These are phyloP conservation scores for Acacia pycnantha DNA, from an alignment of 331 rosid species.

Conservation along the genomic window DNA sequence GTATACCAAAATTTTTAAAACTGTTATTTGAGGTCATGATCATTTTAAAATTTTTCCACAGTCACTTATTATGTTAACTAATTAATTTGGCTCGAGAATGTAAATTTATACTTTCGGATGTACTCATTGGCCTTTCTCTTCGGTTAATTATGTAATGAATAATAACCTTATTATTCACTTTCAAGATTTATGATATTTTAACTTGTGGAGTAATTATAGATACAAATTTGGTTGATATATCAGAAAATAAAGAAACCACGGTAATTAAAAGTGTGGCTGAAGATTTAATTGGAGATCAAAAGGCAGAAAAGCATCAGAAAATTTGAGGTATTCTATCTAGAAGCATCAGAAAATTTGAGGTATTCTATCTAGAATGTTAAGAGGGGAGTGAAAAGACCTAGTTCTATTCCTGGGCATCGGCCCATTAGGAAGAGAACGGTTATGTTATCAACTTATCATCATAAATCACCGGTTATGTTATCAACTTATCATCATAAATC, in stretches of 20 bases:
- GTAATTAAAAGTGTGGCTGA: neutral
- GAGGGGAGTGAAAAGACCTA: neutral
- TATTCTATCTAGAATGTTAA: neutral
- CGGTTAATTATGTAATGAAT: neutral
- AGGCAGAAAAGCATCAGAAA: neutral
- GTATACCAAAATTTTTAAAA: slow-evolving; percentile 36
- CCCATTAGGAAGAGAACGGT: neutral
- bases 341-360: neutral
- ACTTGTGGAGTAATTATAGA: neutral
- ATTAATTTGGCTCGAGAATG: neutral
- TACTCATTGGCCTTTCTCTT: neutral
- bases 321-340: neutral
- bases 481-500: neutral
- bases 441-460: neutral
- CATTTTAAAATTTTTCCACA: neutral
- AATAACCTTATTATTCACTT: neutral
- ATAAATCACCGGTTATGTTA: neutral
- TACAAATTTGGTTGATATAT: neutral
- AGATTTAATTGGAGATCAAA: neutral
- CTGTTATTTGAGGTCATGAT: slow-evolving; percentile 21
- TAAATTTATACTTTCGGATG: slow-evolving; percentile 7
- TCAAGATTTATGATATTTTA: slow-evolving; percentile 4
- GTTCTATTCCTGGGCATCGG: neutral
- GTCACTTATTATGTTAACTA: neutral
- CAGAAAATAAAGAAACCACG: neutral